Evolutionary conservation across 1,284 basidiomycete genomes (phyloP), one percentile per base, ranked within the genome.

Genomic region (Ustilago cynodontis): DNA sequence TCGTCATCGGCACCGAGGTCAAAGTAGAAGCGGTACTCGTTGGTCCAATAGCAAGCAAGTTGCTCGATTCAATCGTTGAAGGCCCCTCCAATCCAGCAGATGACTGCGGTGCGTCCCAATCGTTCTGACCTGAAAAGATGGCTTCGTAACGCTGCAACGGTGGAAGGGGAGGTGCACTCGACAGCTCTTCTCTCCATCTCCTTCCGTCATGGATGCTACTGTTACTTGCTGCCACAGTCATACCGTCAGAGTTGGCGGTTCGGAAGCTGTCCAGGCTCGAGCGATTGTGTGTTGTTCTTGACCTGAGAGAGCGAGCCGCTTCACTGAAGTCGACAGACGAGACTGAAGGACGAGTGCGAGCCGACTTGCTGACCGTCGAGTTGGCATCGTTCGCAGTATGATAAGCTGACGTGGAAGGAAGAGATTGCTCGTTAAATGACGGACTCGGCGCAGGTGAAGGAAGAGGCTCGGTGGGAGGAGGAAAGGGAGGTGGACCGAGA

Each of bases 401-500:
- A 55, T 65, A 65, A 3, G 65, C 64, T 26, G 56, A 63, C 28
- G 50, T 66, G 6, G 69, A 63, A 13, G 55, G 59, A n/a, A 71
- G 26, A 20, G 68, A 59, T 37, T 59, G 57, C 13, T 70, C 60
- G 16, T 69, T 59, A 56, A 66, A 74, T 28, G 67, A 65, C 2
- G 62, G 61, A 50, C 74, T 77, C 29, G 65, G 50, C 8, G 69
- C 59, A 29, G 74, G 69, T 4, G 65, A 69, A 22, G 74, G 74
- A 10, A 77, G 57, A 14, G 74, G 74, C 45, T 68, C 63, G n/a
- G 53, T 77, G 22, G 74, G 74, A 47, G 74, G 74, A n/a, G 74
- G 74, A 41, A 72, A 72, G 10, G 65, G 74, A 14, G 74, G 74
- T 14, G 74, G 74, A 10, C 74, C 69, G 2, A 69, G 22, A 0